Percentiles rank a stretch among this genome's conserved stretches.
phyloP scores from a whole-genome alignment of 345 rosid species.

The Citrus medica region DNA sequence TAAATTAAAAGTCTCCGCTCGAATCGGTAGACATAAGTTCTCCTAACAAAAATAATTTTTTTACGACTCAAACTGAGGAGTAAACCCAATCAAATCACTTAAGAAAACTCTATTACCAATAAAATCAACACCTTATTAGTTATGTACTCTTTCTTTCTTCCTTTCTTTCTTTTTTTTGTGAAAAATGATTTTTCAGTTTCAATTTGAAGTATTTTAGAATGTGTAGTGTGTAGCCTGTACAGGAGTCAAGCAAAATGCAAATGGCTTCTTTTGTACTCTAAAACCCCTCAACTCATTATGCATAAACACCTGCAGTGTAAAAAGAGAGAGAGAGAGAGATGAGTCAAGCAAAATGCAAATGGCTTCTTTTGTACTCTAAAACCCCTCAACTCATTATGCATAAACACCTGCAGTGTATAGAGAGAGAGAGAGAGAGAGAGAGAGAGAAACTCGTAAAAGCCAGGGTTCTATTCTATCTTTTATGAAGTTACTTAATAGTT shows the following conservation, averaged over 20 bases:
- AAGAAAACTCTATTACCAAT: too few relatives aligned
- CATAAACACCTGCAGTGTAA: too few relatives aligned
- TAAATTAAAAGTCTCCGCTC: too few relatives aligned
- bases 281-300: too few relatives aligned
- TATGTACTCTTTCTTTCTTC: not conserved
- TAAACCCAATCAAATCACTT: too few relatives aligned
- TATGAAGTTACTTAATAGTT: not conserved
- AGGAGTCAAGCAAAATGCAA: not conserved
- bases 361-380: slow-evolving; percentile 8
- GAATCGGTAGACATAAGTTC: too few relatives aligned
- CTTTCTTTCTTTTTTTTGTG: too few relatives aligned
- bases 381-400: not conserved
- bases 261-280: slow-evolving; percentile 6
- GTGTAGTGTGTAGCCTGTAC: not conserved
- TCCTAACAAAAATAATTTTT: too few relatives aligned
- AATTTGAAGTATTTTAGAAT: not conserved
- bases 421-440: not conserved
- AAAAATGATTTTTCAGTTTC: not conserved
- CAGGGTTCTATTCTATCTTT: not conserved
- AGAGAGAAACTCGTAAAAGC: too few relatives aligned
- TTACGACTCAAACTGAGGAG: too few relatives aligned
- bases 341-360: not conserved
- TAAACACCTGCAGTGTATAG: not conserved
- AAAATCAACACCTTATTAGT: too few relatives aligned
- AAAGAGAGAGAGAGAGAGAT: too few relatives aligned